These are phyloP conservation scores for Hypoxylon sp. DNA, from an alignment of 2,329 filamentous ascomycete species.

Conservation along the genomic window DNA sequence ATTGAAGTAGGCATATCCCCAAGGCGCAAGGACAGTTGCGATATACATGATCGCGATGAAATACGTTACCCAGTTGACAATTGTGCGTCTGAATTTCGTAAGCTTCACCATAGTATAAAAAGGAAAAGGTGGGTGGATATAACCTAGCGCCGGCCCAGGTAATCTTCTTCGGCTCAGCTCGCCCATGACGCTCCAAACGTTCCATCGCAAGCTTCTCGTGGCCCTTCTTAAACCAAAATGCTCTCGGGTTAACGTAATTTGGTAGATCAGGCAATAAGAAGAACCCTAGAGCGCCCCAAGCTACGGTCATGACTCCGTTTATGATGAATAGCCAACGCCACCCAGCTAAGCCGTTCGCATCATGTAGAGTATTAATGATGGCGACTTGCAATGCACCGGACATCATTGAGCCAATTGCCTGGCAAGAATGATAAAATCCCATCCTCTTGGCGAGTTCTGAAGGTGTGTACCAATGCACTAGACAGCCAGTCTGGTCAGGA, in stretches of 20 bases:
- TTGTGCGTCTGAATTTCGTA: conserved; percentile 55
- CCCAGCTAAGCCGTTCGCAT: conserved; percentile 62
- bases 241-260: conserved; percentile 58
- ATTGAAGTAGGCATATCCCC: conserved; percentile 63
- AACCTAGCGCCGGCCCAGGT: conserved; percentile 60
- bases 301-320: conserved; percentile 69
- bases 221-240: conserved; percentile 62
- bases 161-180: conserved; percentile 62
- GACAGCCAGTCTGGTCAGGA: conserved; percentile 37
- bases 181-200: conserved; percentile 60
- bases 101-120: conserved; percentile 7
- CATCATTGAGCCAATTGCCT: conserved; percentile 67
- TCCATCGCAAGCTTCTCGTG: conserved; percentile 61
- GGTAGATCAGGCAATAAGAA: conserved; percentile 63
- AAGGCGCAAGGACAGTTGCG: conserved; percentile 61
- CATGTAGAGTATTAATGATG: conserved; percentile 66
- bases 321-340: conserved; percentile 71
- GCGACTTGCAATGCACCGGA: conserved; percentile 68
- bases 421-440: conserved; percentile 68
- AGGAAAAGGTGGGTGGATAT: background rate
- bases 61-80: conserved; percentile 62
- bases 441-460: conserved; percentile 65
- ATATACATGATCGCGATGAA: conserved; percentile 63
- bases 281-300: conserved; percentile 66
- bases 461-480: conserved; percentile 61